Base-by-base conservation (phyloP, 2,329 filamentous ascomycete species). In the Fusarium armeniacum region DNA sequence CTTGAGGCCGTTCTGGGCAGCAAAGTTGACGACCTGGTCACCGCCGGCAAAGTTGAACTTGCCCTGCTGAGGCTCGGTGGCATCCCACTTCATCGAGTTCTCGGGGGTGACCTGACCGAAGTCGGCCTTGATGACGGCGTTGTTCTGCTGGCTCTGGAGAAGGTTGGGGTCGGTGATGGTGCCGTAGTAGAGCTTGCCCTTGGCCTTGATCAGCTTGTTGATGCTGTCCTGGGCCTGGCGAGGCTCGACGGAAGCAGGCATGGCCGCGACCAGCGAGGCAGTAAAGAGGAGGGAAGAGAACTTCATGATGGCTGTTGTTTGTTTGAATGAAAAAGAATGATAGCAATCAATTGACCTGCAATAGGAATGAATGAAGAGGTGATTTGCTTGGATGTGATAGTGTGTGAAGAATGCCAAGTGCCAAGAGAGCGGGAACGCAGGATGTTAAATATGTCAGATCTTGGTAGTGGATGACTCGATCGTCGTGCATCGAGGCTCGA, bases 41-140 rank as follows among this genome's bases (percentile, higher is more conserved):
- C 86, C 83, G 16, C 77, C 78, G 86, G 76, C 78, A 68, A 88
- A 90, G 70, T 81, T 88, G 83, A 88, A 92, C 4, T 71, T 74
- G 63, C 84, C 84, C 83, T 80, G 16, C 40, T 56, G 24, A 57
- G 30, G 62, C 54, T 65, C 41, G 2, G 43, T 65, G 24, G 84
- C 80, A 67, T 90, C 87, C 89, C 89, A 92, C 80, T 92, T 91
- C 85, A 90, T 89, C 75, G 83, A 87, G 82, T 92, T 91, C 82
- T 92, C 90, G 6, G 87, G 86, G 0, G 89, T 91, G 26, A 92
- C 82, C 76, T 88, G 85, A 24, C 89, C 89, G 67, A 91, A 91
- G 20, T 90, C 81, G 65, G 84, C 83, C 77, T 91, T 87, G 73
- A 90, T 83, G 36, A 73, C 8, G 59, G 82, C 82, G n/a, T 84